phyloP scores from a whole-genome alignment of 2,329 filamentous ascomycete species.

The Monilinia vaccinii-corymbosi region DNA sequence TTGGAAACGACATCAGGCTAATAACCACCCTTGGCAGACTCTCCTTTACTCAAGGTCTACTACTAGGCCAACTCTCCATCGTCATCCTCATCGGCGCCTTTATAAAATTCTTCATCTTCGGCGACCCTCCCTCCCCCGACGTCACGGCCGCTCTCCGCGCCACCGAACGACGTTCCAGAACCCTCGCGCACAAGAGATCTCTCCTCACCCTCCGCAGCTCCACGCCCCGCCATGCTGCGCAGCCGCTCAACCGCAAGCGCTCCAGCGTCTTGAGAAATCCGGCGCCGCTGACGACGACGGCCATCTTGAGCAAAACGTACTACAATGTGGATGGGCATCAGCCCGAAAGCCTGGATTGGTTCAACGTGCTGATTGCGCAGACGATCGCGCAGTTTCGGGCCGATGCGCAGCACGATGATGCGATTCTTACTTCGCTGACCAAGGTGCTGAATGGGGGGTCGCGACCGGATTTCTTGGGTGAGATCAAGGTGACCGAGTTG shows the following conservation, averaged over 20 bases:
- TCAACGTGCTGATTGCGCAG: constrained; percentile 94
- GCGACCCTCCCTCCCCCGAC: constrained; percentile 79
- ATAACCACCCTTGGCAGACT: constrained; percentile 45
- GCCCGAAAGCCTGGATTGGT: constrained; percentile 95
- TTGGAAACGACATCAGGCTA: not conserved
- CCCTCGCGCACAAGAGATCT: constrained; percentile 67
- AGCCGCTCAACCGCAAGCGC: constrained; percentile 50
- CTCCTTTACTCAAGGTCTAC: constrained; percentile 87
- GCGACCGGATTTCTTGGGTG: constrained; percentile 84
- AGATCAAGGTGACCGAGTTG: constrained; percentile 89
- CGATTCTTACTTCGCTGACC: constrained; percentile 76
- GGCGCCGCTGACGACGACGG: constrained; percentile 76
- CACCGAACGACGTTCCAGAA: constrained; percentile 63
- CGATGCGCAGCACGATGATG: constrained; percentile 85
- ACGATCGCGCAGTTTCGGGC: constrained; percentile 92
- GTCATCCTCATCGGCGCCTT: constrained; percentile 86
- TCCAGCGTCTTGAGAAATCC: constrained; percentile 66
- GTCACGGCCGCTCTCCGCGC: constrained; percentile 68
- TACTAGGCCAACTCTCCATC: constrained; percentile 87
- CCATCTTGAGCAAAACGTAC: constrained; percentile 92
- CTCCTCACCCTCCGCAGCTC: constrained; percentile 50
- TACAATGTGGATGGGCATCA: constrained; percentile 95
- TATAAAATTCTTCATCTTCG: constrained; percentile 99
- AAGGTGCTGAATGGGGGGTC: constrained; percentile 78
- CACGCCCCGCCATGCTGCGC: constrained; percentile 30